Percentiles rank a stretch among this genome's conserved stretches.
Conservation (phyloP, 805 yeast genomes). For the Candida broadrunensis region DNA sequence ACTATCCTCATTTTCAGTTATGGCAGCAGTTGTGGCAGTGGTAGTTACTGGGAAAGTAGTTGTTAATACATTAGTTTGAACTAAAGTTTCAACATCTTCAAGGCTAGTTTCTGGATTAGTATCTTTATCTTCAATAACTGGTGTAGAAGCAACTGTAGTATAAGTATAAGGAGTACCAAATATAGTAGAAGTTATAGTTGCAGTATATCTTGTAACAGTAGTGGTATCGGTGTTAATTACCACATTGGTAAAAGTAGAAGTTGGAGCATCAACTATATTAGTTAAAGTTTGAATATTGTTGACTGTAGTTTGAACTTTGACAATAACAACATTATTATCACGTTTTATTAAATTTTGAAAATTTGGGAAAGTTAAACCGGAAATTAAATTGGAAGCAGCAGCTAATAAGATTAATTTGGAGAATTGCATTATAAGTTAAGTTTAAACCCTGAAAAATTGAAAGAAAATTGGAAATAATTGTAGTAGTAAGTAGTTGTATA, state of each 20-base stretch:
- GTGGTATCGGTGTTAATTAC: constrained; percentile 28
- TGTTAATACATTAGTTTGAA: neutral
- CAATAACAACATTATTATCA: constrained; percentile 23
- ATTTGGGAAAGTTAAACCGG: constrained; percentile 19
- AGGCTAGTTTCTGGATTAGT: constrained; percentile 13
- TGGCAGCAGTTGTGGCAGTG: constrained; percentile 4
- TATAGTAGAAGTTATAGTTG: constrained; percentile 42
- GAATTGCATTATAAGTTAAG: constrained; percentile 21
- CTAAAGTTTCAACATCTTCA: constrained; percentile 6
- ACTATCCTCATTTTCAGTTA: constrained; percentile 7
- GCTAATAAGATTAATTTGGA: constrained; percentile 18
- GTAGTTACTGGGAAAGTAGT: constrained; percentile 5
- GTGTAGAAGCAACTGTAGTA: constrained; percentile 33
- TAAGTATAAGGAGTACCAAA: constrained; percentile 35
- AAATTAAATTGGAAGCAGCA: constrained; percentile 16
- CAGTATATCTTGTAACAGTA: constrained; percentile 40
- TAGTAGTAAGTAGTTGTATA: constrained; percentile 3
- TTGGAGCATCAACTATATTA: constrained; percentile 27
- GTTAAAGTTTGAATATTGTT: constrained; percentile 31
- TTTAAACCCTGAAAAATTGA: neutral
- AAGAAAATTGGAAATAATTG: constrained; percentile 3
- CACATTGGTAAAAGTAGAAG: constrained; percentile 26
- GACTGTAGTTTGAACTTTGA: constrained; percentile 33
- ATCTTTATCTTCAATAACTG: constrained; percentile 8
- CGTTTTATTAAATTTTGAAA: constrained; percentile 4